phyloP scores from a whole-genome alignment of 768 basidiomycete species.

The Termitomyces titanicus region DNA sequence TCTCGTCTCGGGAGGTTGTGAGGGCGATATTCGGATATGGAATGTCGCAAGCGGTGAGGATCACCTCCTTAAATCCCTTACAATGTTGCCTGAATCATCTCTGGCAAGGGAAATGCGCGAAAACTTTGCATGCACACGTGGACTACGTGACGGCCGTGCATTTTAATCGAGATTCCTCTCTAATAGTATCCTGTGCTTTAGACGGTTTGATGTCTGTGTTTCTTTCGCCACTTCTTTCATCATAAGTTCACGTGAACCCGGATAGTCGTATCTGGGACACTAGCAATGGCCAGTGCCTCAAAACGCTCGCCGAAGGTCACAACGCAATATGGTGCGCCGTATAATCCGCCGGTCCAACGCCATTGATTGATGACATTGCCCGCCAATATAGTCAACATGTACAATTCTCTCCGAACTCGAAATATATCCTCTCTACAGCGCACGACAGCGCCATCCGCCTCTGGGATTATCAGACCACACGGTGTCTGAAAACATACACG shows the following conservation, averaged over 20 bases:
- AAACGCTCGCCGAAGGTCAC: slow-evolving; percentile 89
- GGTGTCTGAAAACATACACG: slow-evolving; percentile 85
- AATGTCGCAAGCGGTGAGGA: slow-evolving; percentile 72
- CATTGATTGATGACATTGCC: too few relatives aligned
- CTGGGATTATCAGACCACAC: slow-evolving; percentile 92
- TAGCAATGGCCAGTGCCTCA: slow-evolving; percentile 89
- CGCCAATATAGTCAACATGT: slow-evolving; percentile 84
- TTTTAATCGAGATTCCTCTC: slow-evolving; percentile 87
- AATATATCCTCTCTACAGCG: slow-evolving; percentile 90
- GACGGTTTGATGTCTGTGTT: slow-evolving; percentile 88
- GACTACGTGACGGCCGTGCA: slow-evolving; percentile 95
- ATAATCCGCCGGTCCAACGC: background rate
- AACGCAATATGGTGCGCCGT: slow-evolving; percentile 70
- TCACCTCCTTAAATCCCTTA: slow-evolving; percentile 1
- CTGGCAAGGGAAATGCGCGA: slow-evolving; percentile 70
- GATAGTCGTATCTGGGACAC: slow-evolving; percentile 94
- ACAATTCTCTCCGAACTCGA: slow-evolving; percentile 93
- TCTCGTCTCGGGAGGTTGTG: slow-evolving; percentile 89
- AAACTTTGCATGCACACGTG: slow-evolving; percentile 86
- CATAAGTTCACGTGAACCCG: background rate
- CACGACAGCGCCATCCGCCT: slow-evolving; percentile 91
- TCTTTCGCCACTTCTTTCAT: background rate
- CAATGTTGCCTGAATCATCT: background rate
- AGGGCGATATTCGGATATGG: slow-evolving; percentile 93
- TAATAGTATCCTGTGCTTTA: slow-evolving; percentile 88